Evolutionary conservation across 1,139 yeast genomes (phyloP).

Genomic region (Protomyces pachydermus): DNA sequence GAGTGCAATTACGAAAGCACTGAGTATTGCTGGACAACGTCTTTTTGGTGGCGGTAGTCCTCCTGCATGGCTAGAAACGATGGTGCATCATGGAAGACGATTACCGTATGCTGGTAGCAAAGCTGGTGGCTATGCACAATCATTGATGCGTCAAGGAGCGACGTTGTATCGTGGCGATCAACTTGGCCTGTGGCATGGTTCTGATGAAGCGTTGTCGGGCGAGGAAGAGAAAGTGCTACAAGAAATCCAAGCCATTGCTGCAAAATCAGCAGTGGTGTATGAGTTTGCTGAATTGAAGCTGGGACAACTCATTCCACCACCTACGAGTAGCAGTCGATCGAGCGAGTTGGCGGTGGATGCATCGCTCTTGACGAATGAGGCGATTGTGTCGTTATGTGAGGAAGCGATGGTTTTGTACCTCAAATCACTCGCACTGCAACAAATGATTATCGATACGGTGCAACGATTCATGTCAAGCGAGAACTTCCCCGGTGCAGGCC

Average conservation of each 20-base stretch:
- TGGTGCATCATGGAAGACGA: conserved; percentile 17
- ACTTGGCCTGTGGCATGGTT: conserved; percentile 3
- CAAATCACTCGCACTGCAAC: conserved; percentile 72
- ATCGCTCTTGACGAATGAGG: conserved; percentile 55
- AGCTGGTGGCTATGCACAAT: neutral
- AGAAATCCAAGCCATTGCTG: conserved; percentile 40
- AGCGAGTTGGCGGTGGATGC: conserved; percentile 18
- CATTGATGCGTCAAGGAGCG: neutral
- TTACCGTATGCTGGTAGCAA: neutral
- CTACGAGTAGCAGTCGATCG: conserved; percentile 46
- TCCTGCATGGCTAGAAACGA: conserved; percentile 25
- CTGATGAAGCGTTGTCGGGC: conserved; percentile 30
- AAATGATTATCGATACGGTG: conserved; percentile 79
- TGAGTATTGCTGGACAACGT: conserved; percentile 81
- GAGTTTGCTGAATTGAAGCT: conserved; percentile 89
- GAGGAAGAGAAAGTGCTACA: conserved; percentile 70
- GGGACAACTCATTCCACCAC: conserved; percentile 72
- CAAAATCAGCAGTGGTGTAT: conserved; percentile 68
- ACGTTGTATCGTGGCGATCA: neutral
- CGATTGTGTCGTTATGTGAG: conserved; percentile 60
- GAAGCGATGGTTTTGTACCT: conserved; percentile 84
- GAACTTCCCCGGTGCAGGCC: conserved; percentile 54
- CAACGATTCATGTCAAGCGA: conserved; percentile 38
- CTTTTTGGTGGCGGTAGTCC: conserved; percentile 55
- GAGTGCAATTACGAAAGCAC: conserved; percentile 79